Evolutionary conservation across 2,329 filamentous ascomycete species (phyloP).

Genomic region (Calonectria leucothoes): DNA sequence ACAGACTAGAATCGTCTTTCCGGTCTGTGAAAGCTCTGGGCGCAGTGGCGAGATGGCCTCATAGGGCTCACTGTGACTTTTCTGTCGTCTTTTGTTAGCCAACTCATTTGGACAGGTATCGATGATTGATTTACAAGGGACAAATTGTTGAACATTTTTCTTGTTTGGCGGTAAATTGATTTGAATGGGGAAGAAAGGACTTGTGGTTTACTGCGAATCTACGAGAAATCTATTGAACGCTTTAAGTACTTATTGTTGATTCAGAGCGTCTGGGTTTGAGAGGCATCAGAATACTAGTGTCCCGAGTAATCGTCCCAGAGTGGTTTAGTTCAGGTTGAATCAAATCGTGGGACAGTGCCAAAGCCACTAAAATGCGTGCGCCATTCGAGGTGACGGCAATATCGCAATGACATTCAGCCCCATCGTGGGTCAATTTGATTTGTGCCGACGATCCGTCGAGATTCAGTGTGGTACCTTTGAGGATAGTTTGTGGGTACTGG

Average conservation of each 20-base stretch:
- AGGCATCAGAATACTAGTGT: neutral
- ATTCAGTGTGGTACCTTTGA: neutral
- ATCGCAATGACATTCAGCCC: neutral
- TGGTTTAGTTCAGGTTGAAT: conserved; percentile 2
- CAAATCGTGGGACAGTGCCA: too few relatives aligned
- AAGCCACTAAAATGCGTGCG: neutral
- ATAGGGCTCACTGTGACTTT: conserved; percentile 49
- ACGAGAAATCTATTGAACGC: neutral
- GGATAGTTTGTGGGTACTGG: neutral
- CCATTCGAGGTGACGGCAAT: neutral
- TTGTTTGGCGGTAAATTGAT: neutral
- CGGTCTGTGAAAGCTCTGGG: conserved; percentile 53
- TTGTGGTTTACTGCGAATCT: neutral
- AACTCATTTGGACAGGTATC: neutral
- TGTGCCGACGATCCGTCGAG: neutral
- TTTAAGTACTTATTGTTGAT: neutral
- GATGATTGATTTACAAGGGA: neutral
- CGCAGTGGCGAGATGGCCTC: conserved; percentile 49
- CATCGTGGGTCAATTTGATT: neutral
- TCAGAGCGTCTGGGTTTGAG: neutral
- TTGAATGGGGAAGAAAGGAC: neutral
- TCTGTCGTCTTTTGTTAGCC: neutral
- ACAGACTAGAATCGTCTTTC: conserved; percentile 71
- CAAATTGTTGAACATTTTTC: neutral
- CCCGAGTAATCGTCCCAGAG: conserved; percentile 27